Base-by-base conservation (phyloP, 768 basidiomycete species). In the Rhodotorula taiwanensis region DNA sequence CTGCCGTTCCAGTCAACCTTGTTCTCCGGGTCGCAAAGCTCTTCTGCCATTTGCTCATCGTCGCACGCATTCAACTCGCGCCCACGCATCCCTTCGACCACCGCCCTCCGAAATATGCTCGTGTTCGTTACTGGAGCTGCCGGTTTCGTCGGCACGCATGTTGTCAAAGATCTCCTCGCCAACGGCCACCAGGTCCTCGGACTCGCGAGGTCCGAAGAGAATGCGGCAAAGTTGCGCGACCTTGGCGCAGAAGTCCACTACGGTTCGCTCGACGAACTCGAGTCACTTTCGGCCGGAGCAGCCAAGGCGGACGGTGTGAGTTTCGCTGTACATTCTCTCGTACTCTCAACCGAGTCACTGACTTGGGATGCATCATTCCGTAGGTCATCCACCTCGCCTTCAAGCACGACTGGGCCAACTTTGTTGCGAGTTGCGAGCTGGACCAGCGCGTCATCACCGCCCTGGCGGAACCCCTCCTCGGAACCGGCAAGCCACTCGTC, bases 101-200 rank as follows among this genome's bases (percentile, higher is more conserved):
- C 13, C 13, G 11, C 7, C 42, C 42, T 21, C 42, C 13, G 42
- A 23, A 52, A 5, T 52, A 72, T 74, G 71, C 66, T 59, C 58
- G 68, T 72, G 42, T 72, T 74, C 54, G 56, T 73, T 31, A 75
- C 74, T 30, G 71, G 72, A 41, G 74, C 63, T 18, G 49, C 67
- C 7, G 74, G 74, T 27, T 73, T 49, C 27, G 45, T 57, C 34
- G 48, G 56, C 36, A 5, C 20, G 2, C 8, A 34, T 39, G 56
- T 58, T 28, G 28, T 43, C 15, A 5, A 49, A 34, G 48, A 58
- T 14, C 56, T 58, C 16, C 56, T 58, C 28, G 39, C 56, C 10
- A 34, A 50, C 48, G 48, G 48, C 56, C 39, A 58, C 48, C 20
- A 15, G 6, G 56, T 58, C 23, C 48, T 58, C 41, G 56, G 47